These are phyloP conservation scores for Monascus purpureus DNA, from an alignment of 495 filamentous ascomycete species.

Conservation along the genomic window DNA sequence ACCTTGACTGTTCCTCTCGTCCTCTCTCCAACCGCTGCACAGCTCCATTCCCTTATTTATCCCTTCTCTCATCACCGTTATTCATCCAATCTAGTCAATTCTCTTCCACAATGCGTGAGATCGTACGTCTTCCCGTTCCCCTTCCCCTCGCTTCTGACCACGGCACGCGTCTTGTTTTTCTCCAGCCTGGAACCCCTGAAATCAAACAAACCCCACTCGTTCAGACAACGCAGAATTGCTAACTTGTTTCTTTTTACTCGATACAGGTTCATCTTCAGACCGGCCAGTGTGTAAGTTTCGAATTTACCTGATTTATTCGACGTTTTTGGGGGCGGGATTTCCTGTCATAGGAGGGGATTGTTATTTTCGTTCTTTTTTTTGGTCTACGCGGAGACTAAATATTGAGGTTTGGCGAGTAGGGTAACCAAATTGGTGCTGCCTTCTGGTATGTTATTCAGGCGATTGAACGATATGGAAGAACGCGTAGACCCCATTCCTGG, in stretches of 20 bases:
- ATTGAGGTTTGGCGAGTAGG: slow-evolving; percentile 36
- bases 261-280: slow-evolving; percentile 92
- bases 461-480: slow-evolving; percentile 1
- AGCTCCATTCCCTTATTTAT: slow-evolving; percentile 7
- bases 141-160: slow-evolving; percentile 6
- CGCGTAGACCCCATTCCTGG: too few relatives aligned
- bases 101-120: slow-evolving; percentile 85
- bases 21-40: slow-evolving; percentile 11
- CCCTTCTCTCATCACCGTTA: slow-evolving; percentile 8
- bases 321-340: too few relatives aligned
- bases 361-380: slow-evolving; percentile 1
- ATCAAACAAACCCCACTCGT: slow-evolving; percentile 31
- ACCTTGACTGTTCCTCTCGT: slow-evolving; percentile 9
- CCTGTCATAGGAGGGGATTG: too few relatives aligned
- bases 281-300: slow-evolving; percentile 80
- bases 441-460: slow-evolving; percentile 60
- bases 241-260: slow-evolving; percentile 21
- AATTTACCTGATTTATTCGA: slow-evolving; percentile 3
- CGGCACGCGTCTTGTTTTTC: slow-evolving; percentile 24
- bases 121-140: slow-evolving; percentile 48
- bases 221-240: slow-evolving; percentile 19
- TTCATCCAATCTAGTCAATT: slow-evolving; percentile 11
- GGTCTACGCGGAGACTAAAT: slow-evolving; percentile 12
- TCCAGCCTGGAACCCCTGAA: slow-evolving; percentile 19
- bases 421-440: slow-evolving; percentile 99